Evolutionary conservation across 768 basidiomycete genomes (phyloP), one percentile per base, ranked within the genome.

Genomic region (Kwoniella bestiolae): DNA sequence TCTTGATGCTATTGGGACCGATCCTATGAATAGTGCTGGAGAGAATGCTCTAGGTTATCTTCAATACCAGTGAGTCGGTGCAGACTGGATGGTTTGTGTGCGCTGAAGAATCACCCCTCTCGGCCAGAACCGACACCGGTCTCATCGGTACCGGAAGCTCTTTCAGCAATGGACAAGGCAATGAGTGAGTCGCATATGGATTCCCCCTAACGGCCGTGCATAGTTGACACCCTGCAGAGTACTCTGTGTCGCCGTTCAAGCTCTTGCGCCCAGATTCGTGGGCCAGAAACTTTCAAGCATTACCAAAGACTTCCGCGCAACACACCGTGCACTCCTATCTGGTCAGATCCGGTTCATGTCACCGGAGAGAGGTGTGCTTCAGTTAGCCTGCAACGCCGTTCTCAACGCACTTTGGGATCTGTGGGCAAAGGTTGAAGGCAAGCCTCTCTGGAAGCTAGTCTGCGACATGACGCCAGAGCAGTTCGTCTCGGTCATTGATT

Each of bases 391-490:
- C 2, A 67, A 64, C 28, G 73, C 75, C 18, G 91, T 95, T 5
- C 87, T 91, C 77, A 94, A 94, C 66, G 93, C 93, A 0, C 71
- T 94, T 1, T 95, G 93, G 93, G 93, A 94, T 72, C 58, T 76
- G 8, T 76, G 71, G 65, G 75, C 73, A n/a, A 70, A 70, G 35
- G 85, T 88, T 9, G 84, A 89, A 65, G 84, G 64, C 18, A 94
- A 94, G 79, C 93, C 93, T 3, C 82, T 94, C 1, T 95, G 93
- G 93, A 91, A 92, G 75, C 85, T 95, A 9, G 84, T 95, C 49
- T 88, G 89, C 0, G 93, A 95, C 72, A 90, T 95, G 83, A 89
- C 89, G 1, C 77, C 77, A n/a, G 75, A 79, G 29, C 66, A 79
- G 73, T 79, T 92, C 5, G 89, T 93, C 2, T 84, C 83, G 34